Evolutionary conservation across 2,329 filamentous ascomycete species (phyloP), one percentile per base, ranked within the genome.

Genomic region (Lachnellula hyalina): DNA sequence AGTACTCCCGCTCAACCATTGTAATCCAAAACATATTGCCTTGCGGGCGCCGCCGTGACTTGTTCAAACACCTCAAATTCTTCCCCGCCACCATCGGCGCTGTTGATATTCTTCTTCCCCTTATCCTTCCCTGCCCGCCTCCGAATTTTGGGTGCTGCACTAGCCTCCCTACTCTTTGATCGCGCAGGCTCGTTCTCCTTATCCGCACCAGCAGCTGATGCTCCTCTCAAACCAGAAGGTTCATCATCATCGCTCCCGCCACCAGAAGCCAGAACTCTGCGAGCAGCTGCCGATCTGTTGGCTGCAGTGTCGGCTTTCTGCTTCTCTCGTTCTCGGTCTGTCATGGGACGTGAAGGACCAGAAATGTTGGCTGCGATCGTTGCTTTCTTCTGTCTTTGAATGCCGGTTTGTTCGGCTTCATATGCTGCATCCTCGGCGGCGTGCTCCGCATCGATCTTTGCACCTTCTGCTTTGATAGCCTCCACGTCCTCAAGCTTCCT

Each of bases 401-500:
- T 50, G 23, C 62, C 65, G 7, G 56, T 61, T 45, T 51, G 52
- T 36, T 60, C 63, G 75, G 74, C 63, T 77, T 76, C 61, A 77
- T 77, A 35, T 70, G 72, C 51, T 72, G 73, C 55, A 73, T 75
- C 65, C 78, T 73, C 63, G 1, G 73, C 74, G 57, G 75, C 70
- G 57, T 79, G 75, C 63, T 77, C 74, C 49, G 71, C 68, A 53
- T 73, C 71, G 21, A 74, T 69, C 47, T 61, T 60, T 21, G 68
- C 70, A 49, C 74, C 77, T 67, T 84, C 82, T 9, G 76, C 80
- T 61, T 80, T 73, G 60, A 84, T 81, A 48, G 71, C 74, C 65
- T 78, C 80, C 19, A 83, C 76, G 42, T 77, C 73, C 63, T 80
- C 77, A 62, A 82, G 81, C 68, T 80, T 76, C 49, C 73, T 67